These are phyloP conservation scores for Pseudocercospora macadamiae DNA, from an alignment of 2,329 filamentous ascomycete genomes.

Conservation along the genomic window DNA sequence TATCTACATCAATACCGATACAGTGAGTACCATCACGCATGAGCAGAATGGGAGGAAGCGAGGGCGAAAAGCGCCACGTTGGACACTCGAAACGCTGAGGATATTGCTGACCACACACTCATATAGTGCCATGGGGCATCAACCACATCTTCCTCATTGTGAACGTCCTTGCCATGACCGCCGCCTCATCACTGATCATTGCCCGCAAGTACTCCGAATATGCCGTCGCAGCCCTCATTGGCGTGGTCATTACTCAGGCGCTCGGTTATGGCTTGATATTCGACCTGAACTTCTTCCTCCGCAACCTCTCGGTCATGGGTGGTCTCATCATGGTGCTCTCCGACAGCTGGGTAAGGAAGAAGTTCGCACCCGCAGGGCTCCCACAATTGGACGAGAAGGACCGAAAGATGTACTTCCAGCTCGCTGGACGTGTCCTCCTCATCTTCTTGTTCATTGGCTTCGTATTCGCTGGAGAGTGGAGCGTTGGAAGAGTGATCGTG, in stretches of 20 bases:
- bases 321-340: constrained; percentile 97
- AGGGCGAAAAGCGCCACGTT: no score
- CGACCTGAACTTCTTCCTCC: constrained; percentile 99
- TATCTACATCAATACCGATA: constrained; percentile 91
- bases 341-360: constrained; percentile 97
- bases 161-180: constrained; percentile 87
- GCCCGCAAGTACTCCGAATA: constrained; percentile 90
- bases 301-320: constrained; percentile 96
- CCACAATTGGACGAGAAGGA: constrained; percentile 98
- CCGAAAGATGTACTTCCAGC: constrained; percentile 99
- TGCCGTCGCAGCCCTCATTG: constrained; percentile 86
- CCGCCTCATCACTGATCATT: constrained; percentile 77
- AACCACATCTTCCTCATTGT: constrained; percentile 90
- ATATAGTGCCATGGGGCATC: constrained; percentile 77
- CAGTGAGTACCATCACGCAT: constrained; percentile 64
- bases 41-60: no score
- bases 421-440: constrained; percentile 89
- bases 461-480: constrained; percentile 93
- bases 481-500: constrained; percentile 81
- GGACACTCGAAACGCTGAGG: no score
- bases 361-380: constrained; percentile 91
- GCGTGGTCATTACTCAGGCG: constrained; percentile 88
- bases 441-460: constrained; percentile 99
- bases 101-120: no score
- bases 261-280: constrained; percentile 98